Evolutionary conservation across 2,329 filamentous ascomycete species (phyloP), one percentile per base, ranked within the genome.

Genomic region (Chaetomium sp.): DNA sequence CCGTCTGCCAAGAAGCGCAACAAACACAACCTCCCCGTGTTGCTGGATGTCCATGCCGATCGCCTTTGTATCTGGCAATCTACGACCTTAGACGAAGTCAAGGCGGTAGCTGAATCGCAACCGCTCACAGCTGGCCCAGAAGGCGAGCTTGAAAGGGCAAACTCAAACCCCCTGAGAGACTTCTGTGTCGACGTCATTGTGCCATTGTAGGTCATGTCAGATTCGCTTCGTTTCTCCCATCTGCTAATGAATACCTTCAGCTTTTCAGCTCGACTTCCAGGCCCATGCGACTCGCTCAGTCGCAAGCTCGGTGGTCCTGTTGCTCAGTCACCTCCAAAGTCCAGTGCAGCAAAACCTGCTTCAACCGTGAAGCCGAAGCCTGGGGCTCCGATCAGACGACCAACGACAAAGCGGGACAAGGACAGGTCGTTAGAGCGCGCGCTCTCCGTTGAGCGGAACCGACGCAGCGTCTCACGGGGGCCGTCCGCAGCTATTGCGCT

Each of bases 1-100:
- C 58, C 60, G 9, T 62, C 54, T 1, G 63, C 68, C 19, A 85
- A 81, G 68, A 88, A 86, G 63, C 71, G 77, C 38, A 81, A 72
- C 67, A 81, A 81, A 54, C 80, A 86, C 61, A 84, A 90, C 62
- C 72, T 89, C 6, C 77, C 79, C 1, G 72, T 84, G 6, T 75
- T 89, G 19, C 74, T 91, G 4, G 88, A 92, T 65, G 75, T 90
- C 0, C 80, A 91, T 51, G 81, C 89, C 6, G 89, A 94, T 68
- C 84, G 87, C 47, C 74, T 94, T 32, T 89, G 86, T 64, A 94
- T 94, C 57, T 92, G 88, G 88, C 87, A 91, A 66, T 89, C 88
- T 3, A 85, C 88, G 6, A 82, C 84, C 38, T 72, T 82, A 27
- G 81, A 87, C 60, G 79, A 82, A 53, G 69, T 79, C 56, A 72